Conservation (phyloP, 495 filamentous ascomycete species). For the Xylaria nigripes region DNA sequence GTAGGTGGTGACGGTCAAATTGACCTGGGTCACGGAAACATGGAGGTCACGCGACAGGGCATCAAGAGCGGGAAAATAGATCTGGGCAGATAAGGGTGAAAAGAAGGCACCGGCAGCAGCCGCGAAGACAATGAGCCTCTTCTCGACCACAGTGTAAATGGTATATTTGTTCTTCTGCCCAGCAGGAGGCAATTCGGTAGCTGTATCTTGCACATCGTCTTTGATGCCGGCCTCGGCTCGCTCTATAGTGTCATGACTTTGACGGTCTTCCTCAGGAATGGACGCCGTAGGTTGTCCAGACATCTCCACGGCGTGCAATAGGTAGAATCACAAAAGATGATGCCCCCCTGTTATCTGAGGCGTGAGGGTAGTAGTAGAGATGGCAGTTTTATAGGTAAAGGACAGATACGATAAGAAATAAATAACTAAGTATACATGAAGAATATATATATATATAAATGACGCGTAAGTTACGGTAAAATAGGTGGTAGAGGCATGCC, state of each 20-base stretch:
- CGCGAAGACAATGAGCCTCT: constrained; percentile 53
- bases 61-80: constrained; percentile 67
- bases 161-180: constrained; percentile 33
- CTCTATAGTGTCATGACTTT: neutral
- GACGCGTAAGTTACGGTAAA: no score
- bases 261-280: neutral
- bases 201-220: neutral
- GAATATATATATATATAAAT: no score
- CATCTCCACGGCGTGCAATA: neutral
- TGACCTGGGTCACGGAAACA: constrained; percentile 47
- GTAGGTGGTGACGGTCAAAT: constrained; percentile 56
- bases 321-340: neutral
- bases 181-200: constrained; percentile 11
- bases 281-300: neutral
- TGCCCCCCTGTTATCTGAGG: neutral
- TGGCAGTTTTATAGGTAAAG: neutral
- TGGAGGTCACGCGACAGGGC: constrained; percentile 44
- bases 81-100: constrained; percentile 59
- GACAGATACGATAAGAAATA: neutral
- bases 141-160: constrained; percentile 47
- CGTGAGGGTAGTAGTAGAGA: neutral
- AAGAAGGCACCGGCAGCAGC: constrained; percentile 56
- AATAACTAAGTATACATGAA: no score
- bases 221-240: neutral
- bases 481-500: neutral